phyloP scores from a whole-genome alignment of 1,139 yeast species.

The Waltiozyma sp. region DNA sequence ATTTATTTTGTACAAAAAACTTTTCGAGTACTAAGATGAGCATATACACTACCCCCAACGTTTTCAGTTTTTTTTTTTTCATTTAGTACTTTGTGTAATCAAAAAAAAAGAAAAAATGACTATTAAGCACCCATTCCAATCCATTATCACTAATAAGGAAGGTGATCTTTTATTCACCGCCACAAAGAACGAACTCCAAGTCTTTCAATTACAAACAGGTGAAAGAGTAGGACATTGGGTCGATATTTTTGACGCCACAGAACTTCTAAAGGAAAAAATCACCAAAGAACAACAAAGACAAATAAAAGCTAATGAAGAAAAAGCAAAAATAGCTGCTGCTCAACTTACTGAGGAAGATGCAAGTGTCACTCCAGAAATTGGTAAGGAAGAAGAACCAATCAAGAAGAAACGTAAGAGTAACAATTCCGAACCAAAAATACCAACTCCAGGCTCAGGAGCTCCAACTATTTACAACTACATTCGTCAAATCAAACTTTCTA shows the following conservation, averaged over 20 bases:
- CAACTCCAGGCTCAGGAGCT: constrained; percentile 58
- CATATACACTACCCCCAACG: background rate
- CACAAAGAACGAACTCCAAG: constrained; percentile 46
- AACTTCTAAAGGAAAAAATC: constrained; percentile 34
- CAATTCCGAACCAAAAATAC: constrained; percentile 39
- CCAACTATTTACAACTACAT: constrained; percentile 57
- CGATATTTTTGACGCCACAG: constrained; percentile 38
- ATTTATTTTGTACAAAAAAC: no score
- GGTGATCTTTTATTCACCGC: constrained; percentile 43
- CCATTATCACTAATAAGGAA: constrained; percentile 30
- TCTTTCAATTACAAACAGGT: constrained; percentile 29
- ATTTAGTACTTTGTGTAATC: no score
- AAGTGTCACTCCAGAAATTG: constrained; percentile 9
- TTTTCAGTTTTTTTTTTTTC: no score
- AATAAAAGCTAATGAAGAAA: constrained; percentile 24
- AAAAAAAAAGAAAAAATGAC: background rate
- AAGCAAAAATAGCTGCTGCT: constrained; percentile 10
- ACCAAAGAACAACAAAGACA: constrained; percentile 29
- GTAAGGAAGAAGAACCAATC: constrained; percentile 12
- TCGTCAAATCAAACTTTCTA: constrained; percentile 45
- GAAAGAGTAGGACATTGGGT: constrained; percentile 42
- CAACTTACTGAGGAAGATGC: constrained; percentile 19
- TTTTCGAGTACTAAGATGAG: no score
- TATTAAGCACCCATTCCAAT: constrained; percentile 65
- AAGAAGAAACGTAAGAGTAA: constrained; percentile 21